Percentiles rank a stretch among this genome's conserved stretches.
Evolutionary conservation across 805 yeast species (phyloP).

Genomic region (Ogataea henricii): DNA sequence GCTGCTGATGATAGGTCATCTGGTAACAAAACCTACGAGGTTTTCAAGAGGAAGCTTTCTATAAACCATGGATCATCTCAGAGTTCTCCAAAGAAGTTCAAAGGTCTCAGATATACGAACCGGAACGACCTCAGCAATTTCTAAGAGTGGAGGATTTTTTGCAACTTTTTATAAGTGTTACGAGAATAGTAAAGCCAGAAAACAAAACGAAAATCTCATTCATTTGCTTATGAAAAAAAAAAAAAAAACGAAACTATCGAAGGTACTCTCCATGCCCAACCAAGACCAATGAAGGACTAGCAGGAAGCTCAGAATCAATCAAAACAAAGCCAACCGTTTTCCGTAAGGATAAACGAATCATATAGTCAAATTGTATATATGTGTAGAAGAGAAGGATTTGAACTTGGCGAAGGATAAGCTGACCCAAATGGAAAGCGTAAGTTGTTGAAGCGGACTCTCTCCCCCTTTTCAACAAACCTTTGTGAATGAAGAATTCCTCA

Average conservation of each 20-base stretch:
- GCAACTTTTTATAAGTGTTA: neutral
- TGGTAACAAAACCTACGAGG: constrained; percentile 6
- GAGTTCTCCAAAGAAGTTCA: constrained; percentile 15
- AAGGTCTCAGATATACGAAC: constrained; percentile 23
- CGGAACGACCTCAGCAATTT: constrained; percentile 19
- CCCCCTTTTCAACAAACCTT: constrained; percentile 22
- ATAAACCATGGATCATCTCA: constrained; percentile 5
- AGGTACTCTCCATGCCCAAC: constrained; percentile 7
- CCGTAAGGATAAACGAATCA: neutral
- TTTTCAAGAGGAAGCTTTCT: constrained; percentile 17
- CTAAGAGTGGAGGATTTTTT: neutral
- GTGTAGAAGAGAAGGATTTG: neutral
- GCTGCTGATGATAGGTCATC: neutral
- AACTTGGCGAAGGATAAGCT: neutral
- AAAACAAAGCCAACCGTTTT: neutral
- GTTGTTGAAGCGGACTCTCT: constrained; percentile 21
- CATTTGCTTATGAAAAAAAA: constrained; percentile 2
- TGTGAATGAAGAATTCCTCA: constrained; percentile 5
- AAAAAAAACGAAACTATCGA: constrained; percentile 3
- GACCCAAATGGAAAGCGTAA: neutral
- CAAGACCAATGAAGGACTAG: constrained; percentile 17
- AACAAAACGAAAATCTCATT: constrained; percentile 9
- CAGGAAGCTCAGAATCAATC: constrained; percentile 5
- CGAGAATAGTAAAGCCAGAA: neutral
- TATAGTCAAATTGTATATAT: constrained; percentile 1